Evolutionary conservation across 257 asterid species (phyloP).

Genomic region (Schizonepeta tenuifolia): DNA sequence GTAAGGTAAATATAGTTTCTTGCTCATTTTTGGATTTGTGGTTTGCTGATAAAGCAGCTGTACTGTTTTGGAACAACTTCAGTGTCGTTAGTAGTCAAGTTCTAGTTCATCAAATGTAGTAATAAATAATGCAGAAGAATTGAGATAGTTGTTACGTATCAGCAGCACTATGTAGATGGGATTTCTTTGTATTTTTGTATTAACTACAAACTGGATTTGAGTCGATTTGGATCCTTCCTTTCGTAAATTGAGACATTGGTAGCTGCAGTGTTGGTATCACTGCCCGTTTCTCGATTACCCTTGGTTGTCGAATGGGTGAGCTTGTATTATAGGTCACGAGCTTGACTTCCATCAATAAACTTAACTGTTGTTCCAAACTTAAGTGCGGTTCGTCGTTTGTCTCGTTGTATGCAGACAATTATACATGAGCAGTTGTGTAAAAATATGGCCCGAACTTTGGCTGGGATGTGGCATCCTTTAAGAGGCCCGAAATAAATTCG

Average conservation of each 20-base stretch:
- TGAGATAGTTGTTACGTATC: neutral
- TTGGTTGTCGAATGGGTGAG: neutral
- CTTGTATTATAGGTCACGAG: neutral
- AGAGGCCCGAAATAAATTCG: too few species aligned
- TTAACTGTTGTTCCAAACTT: too few species aligned
- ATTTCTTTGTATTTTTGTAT: neutral
- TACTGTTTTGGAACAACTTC: slow-evolving; percentile 10
- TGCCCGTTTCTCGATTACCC: neutral
- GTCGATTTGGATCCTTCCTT: neutral
- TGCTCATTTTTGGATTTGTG: neutral
- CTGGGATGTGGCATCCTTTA: too few species aligned
- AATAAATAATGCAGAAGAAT: slow-evolving; percentile 19
- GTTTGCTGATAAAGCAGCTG: slow-evolving; percentile 24
- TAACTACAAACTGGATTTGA: neutral
- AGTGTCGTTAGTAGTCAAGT: neutral
- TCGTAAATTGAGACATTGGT: neutral
- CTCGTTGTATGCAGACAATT: too few species aligned
- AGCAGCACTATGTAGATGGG: neutral
- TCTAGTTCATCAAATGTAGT: slow-evolving; percentile 21
- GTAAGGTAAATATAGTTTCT: slow-evolving; percentile 21
- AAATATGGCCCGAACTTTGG: too few species aligned
- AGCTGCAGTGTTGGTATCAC: neutral
- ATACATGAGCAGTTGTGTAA: too few species aligned
- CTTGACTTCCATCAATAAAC: neutral
- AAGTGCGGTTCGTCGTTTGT: too few species aligned